These are phyloP conservation scores for Angophora floribunda DNA, from an alignment of 345 rosid genomes.

Conservation along the genomic window DNA sequence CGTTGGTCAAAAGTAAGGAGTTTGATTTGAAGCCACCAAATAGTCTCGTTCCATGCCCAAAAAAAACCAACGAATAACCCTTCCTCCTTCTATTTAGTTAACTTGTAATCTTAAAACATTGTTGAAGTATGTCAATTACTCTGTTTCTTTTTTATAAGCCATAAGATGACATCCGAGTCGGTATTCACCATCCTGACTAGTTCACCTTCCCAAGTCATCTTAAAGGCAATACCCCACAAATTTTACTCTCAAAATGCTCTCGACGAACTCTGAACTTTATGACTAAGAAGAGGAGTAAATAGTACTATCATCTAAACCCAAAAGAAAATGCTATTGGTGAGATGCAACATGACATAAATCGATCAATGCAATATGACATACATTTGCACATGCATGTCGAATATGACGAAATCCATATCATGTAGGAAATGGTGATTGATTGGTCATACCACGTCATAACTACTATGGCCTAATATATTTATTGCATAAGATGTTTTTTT, in stretches of 20 bases:
- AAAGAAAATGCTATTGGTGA: not conserved
- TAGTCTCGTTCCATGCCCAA: not conserved
- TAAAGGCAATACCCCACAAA: not conserved
- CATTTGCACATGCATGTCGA: not conserved
- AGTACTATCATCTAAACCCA: not conserved
- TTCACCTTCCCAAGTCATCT: not conserved
- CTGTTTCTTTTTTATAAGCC: too few species aligned
- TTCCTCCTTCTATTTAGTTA: not conserved
- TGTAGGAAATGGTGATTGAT: not conserved
- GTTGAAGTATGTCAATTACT: not conserved
- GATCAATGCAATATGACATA: not conserved
- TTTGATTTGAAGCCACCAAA: constrained; percentile 69
- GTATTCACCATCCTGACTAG: not conserved
- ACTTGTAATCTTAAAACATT: not conserved
- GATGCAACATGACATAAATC: not conserved
- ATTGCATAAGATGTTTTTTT: not conserved
- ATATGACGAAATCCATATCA: not conserved
- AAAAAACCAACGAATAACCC: constrained; percentile 12
- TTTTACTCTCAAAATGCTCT: not conserved
- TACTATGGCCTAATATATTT: not conserved
- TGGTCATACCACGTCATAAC: not conserved
- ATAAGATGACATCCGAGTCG: not conserved
- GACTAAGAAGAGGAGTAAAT: not conserved
- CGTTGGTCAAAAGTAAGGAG: constrained; percentile 30
- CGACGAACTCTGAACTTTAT: rapidly evolving